Evolutionary conservation across 2,329 filamentous ascomycete species (phyloP).

Genomic region (Fusarium subglutinans): DNA sequence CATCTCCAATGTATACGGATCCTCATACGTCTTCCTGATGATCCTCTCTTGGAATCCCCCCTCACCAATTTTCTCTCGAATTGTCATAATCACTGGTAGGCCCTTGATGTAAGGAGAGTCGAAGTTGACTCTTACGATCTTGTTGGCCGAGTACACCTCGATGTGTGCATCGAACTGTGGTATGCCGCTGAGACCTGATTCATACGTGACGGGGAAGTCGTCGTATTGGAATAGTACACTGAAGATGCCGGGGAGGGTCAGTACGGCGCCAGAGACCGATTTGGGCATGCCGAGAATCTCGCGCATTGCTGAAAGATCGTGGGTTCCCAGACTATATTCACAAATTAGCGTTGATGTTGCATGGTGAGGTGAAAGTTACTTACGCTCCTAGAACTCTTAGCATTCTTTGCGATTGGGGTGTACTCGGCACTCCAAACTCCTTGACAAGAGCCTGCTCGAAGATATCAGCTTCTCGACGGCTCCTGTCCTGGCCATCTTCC

Average conservation of each 20-base stretch:
- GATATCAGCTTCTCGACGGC: neutral
- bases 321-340: slow-evolving; percentile 2
- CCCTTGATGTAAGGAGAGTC: slow-evolving; percentile 69
- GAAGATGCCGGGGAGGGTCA: slow-evolving; percentile 24
- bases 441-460: neutral
- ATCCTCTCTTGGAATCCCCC: slow-evolving; percentile 51
- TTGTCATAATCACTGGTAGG: slow-evolving; percentile 58
- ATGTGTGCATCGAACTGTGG: slow-evolving; percentile 63
- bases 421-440: neutral
- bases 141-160: slow-evolving; percentile 61
- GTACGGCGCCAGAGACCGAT: slow-evolving; percentile 25
- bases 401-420: neutral
- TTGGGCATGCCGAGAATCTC: slow-evolving; percentile 34
- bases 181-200: slow-evolving; percentile 63
- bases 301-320: slow-evolving; percentile 35
- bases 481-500: neutral
- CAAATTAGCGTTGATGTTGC: accelerated
- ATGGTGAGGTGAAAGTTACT: accelerated
- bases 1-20: slow-evolving; percentile 52
- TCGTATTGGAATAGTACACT: slow-evolving; percentile 56
- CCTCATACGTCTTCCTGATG: slow-evolving; percentile 56
- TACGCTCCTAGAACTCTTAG: slow-evolving; percentile 5
- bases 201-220: slow-evolving; percentile 63
- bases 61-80: slow-evolving; percentile 52
- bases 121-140: slow-evolving; percentile 63